Evolutionary conservation across 2,329 filamentous ascomycete species (phyloP), one percentile per base, ranked within the genome.

Genomic region (Cercospora citrullina): DNA sequence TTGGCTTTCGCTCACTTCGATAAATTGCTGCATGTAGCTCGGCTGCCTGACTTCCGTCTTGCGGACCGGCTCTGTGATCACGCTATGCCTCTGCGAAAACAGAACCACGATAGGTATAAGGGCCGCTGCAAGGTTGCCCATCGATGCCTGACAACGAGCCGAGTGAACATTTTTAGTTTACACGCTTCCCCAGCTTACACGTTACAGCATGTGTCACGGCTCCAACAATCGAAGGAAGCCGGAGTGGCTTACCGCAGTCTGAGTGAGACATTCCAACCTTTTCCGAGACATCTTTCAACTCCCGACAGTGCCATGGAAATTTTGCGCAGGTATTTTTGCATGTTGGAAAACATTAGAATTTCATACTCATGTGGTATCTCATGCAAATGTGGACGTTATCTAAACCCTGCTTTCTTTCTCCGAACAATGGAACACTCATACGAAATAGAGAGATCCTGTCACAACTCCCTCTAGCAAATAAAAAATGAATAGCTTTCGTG

Each of bases 301-400:
- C 1, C 16, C 18, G 28, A 1, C 55, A 31, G 28, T 10, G 55
- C 30, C 1, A 33, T 33, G 7, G 5, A 0, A 58, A 9, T 14
- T 8, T 58, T n/a, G 14, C 4, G 9, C 14, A n/a, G 6, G 6
- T 58, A 33, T 12, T 30, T 6, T 6, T 59, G 28, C 14, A 36
- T 21, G 9, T 36, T 26, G 6, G 30, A 31, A 36, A 31, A n/a
- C 55, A 31, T 59, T 36, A 59, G 55, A 59, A 18, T 53, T 59
- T 59, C 55, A 23, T 59, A 36, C n/a, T 36, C 55, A 59, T 59
- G 28, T 59, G 55, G 28, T 59, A 59, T 59, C 55, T 59, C 31
- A 12, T 36, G 30, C 55, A 36, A 39, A 23, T 59, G 31, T 59
- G 28, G 55, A 36, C n/a, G 31, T 18, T 18, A 59, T 59, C 18